Evolutionary conservation across 805 yeast species (phyloP).

Genomic region (Ogataea naganishii): DNA sequence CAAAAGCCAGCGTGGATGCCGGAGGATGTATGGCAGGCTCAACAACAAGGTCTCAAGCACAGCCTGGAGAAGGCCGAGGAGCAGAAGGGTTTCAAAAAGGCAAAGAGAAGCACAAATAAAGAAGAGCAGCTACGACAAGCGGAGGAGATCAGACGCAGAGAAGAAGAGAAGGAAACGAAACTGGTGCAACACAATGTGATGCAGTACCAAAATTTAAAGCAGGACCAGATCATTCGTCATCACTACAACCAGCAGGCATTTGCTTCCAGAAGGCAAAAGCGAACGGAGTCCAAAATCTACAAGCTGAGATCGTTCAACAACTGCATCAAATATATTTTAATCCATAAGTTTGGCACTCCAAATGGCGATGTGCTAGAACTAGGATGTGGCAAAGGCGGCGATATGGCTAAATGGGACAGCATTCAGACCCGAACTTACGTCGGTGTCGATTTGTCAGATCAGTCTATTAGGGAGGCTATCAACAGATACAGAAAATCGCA

Average conservation of each 20-base stretch:
- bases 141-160: conserved; percentile 18
- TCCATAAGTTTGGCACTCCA: conserved; percentile 55
- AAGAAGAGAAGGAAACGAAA: conserved; percentile 21
- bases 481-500: conserved; percentile 53
- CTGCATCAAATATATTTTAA: conserved; percentile 78
- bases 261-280: conserved; percentile 48
- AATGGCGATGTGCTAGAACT: conserved; percentile 65
- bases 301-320: conserved; percentile 86
- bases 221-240: conserved; percentile 63
- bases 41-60: conserved; percentile 7
- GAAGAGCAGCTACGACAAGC: conserved; percentile 13
- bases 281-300: conserved; percentile 77
- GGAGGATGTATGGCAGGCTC: conserved; percentile 16
- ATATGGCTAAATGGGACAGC: conserved; percentile 78
- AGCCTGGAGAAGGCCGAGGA: neutral
- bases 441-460: conserved; percentile 89
- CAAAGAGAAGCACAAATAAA: conserved; percentile 16
- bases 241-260: conserved; percentile 85
- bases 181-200: conserved; percentile 9
- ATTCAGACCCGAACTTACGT: conserved; percentile 67
- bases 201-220: conserved; percentile 15
- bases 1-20: conserved; percentile 27
- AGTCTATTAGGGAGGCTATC: conserved; percentile 77
- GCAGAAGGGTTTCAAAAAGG: conserved; percentile 16
- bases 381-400: conserved; percentile 99